Percentiles rank a stretch among this genome's conserved stretches.
These are phyloP conservation scores for Luffa aegyptiaca DNA, from an alignment of 306 rosid genomes.

Conservation along the genomic window DNA sequence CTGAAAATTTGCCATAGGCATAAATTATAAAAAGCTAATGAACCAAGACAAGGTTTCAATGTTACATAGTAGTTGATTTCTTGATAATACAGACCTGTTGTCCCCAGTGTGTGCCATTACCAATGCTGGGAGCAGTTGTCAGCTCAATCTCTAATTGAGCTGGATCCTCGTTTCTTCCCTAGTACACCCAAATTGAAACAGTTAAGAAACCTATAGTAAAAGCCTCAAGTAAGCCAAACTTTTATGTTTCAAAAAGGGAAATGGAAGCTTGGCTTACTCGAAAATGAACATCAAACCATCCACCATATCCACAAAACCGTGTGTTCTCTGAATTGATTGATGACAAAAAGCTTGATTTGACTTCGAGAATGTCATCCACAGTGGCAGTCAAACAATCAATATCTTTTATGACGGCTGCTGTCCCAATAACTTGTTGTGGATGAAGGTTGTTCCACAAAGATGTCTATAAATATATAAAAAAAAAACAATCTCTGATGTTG, in stretches of 20 bases:
- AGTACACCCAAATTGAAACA: conserved; percentile 17
- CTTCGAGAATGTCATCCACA: conserved; percentile 64
- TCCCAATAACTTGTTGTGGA: conserved; percentile 81
- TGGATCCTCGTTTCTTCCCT: conserved; percentile 92
- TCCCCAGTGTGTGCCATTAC: conserved; percentile 81
- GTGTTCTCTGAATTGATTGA: conserved; percentile 46
- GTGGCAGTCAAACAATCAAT: conserved; percentile 88
- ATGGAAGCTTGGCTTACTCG: conserved; percentile 43
- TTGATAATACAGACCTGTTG: conserved; percentile 61
- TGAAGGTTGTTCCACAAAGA: conserved; percentile 88
- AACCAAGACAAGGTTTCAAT: not conserved
- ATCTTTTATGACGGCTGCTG: conserved; percentile 63
- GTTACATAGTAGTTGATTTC: not conserved
- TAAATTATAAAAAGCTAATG: not conserved
- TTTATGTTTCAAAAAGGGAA: not conserved
- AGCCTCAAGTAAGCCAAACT: conserved; percentile 1
- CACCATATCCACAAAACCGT: conserved; percentile 71
- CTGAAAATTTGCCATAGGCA: not conserved
- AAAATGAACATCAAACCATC: conserved; percentile 99
- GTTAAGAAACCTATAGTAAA: not conserved
- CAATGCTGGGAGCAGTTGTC: conserved; percentile 79
- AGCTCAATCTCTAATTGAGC: conserved; percentile 65
- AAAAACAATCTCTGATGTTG: not conserved
- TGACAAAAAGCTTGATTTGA: conserved; percentile 39
- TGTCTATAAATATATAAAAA: conserved; percentile 37